Evolutionary conservation across 805 yeast genomes (phyloP), one percentile per base, ranked within the genome.

Genomic region (Tetrapisispora arboricola): DNA sequence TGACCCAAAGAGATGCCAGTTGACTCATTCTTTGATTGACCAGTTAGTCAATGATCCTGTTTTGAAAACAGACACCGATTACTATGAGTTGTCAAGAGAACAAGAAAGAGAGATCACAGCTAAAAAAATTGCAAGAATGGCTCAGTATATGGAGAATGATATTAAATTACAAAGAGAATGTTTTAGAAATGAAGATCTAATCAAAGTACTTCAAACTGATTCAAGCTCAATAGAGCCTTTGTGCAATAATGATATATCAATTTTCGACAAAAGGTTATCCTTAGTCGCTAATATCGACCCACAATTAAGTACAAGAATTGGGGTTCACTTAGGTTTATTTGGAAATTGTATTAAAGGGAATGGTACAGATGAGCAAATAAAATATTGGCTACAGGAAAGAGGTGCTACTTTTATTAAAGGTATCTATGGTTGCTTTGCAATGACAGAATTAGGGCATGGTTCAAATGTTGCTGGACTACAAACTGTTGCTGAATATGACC

Each of bases 381-480:
- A 76, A 32, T 90, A 80, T 65, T 88, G 96, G 96, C 72, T 86
- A 40, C 65, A 69, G 44, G 76, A 73, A 50, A 71, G 82, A 53
- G 87, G 84, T 49, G 77, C 86, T 10, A 58, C 68, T 1, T 65
- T 64, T 45, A 57, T 80, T 30, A 76, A 71, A 54, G 82, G 75
- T 45, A 68, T 81, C 17, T 82, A 78, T 54, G 96, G 96, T 21
- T 87, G 95, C 63, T 86, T 86, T 64, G 86, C 82, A 35, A 86
- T 86, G 96, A 87, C 95, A 13, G 96, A 86, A 65, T 60, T 86
- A 51, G 94, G 85, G 7, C 96, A 86, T 59, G 96, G 96, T 21
- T 84, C 95, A 11, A 88, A 88, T 60, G 96, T 88, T 34, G 95
- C 95, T 4, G 94, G 84, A 19, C 69, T 85, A 46, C 95, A 88